Evolutionary conservation across 2,329 filamentous ascomycete species (phyloP).

Genomic region (Fusarium proliferatum): DNA sequence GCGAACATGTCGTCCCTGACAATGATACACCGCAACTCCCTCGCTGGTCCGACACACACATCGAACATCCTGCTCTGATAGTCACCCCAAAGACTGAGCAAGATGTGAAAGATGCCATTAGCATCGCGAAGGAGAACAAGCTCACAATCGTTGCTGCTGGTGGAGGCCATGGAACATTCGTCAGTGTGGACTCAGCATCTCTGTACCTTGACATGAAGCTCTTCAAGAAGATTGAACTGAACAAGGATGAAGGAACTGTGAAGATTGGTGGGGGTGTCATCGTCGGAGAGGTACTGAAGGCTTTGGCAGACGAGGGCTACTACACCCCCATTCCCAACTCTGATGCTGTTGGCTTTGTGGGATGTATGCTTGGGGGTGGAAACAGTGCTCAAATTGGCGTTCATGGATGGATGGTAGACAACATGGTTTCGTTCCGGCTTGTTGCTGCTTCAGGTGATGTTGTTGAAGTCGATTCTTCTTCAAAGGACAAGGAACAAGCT

Average conservation of each 20-base stretch:
- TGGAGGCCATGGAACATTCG: slow-evolving; percentile 47
- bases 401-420: slow-evolving; percentile 50
- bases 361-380: slow-evolving; percentile 45
- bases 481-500: slow-evolving; percentile 34
- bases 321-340: slow-evolving; percentile 48
- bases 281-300: slow-evolving; percentile 43
- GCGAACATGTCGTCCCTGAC: not conserved
- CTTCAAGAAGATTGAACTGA: slow-evolving; percentile 46
- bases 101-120: slow-evolving; percentile 45
- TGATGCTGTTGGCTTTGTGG: slow-evolving; percentile 45
- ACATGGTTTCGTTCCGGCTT: slow-evolving; percentile 44
- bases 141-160: slow-evolving; percentile 45
- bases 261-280: slow-evolving; percentile 47
- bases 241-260: slow-evolving; percentile 42
- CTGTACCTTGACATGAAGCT: slow-evolving; percentile 50
- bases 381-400: slow-evolving; percentile 43
- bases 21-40: not conserved
- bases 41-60: slow-evolving; percentile 49
- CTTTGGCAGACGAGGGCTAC: slow-evolving; percentile 40
- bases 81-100: slow-evolving; percentile 43
- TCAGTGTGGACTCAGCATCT: slow-evolving; percentile 43
- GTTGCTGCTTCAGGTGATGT: slow-evolving; percentile 37
- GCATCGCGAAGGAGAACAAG: slow-evolving; percentile 42
- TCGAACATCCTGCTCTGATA: slow-evolving; percentile 44
- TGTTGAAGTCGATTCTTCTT: slow-evolving; percentile 25